Base-by-base conservation (phyloP, 192 early-diverging fungal species). In the Mortierella hygrophila region DNA sequence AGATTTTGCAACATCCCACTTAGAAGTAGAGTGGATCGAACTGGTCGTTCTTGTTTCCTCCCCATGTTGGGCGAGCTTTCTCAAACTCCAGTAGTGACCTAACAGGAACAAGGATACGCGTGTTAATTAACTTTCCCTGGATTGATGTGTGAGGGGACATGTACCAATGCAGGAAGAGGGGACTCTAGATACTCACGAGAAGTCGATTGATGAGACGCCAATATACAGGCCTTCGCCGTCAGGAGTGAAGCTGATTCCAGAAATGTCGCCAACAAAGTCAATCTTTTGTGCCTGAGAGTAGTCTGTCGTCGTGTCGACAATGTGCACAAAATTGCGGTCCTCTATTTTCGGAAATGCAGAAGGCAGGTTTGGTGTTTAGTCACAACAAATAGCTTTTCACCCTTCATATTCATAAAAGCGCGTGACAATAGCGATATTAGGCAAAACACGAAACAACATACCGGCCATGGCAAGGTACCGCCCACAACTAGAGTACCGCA, bases 61-160 rank as follows among this genome's bases (percentile, higher is more conserved):
- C 75, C 10, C 68, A 42, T 18, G 20, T 3, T 29, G 70, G 68
- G 37, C 55, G 69, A 40, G 29, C 29, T 54, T 44, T 52, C 49
- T 85, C 83, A 71, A 85, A 85, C 35, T 85, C 83, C n/a, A 85
- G 70, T 6, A 85, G 57, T 4, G 83, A 85, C 20, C 83, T 85
- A 79, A 46, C 13, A 37, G 10, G 20, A 37, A 40, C 35, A 4
- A 13, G 68, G 7, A n/a, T 6, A 23, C 0, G 15, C 40, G 41
- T 38, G 18, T 70, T 70, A 42, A 7, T 15, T 23, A 1, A 41
- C 38, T 41, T 20, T 41, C 21, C 18, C 26, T 3, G 11, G 15
- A 11, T 40, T 40, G 38, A 0, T 8, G 10, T 32, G 7, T 2
- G 32, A 32, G 32, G 60, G 13, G 32, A 11, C 29, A 65, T 21